Base-by-base conservation (phyloP, 345 rosid species). In the Rhodomyrtus tomentosa region DNA sequence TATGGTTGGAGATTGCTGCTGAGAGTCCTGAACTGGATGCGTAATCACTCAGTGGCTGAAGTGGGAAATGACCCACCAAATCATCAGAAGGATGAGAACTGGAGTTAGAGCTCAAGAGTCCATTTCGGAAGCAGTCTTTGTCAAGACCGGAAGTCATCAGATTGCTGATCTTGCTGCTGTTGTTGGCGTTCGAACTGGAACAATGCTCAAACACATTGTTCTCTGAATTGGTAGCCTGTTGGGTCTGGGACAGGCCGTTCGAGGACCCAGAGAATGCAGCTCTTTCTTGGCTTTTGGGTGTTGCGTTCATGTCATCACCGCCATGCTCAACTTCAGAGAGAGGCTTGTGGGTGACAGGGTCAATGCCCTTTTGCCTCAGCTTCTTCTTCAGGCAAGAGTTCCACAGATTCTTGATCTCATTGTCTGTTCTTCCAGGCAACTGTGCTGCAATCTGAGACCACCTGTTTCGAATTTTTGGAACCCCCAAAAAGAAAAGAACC, bases 381-480 rank as follows among this genome's bases (percentile, higher is more conserved):
- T 93, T 93, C 92, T 92, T 93, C 89, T 93, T 92, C 56, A 93
- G 92, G 62, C 94, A 91, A 55, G 96, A 93, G 85, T 93, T 93
- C 96, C 96, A 93, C 49, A 93, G 84, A 85, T 93, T 93, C 89
- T 93, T 93, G 68, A 93, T 93, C 87, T 93, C 95, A 74, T 93
- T 92, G 58, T 93, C 95, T 0, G 96, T 93, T 87, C 95, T 90
- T 81, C 96, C 96, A 2, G 94, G 96, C 72, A 93, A 87, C 81
- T 89, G 92, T 7, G 94, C 89, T 14, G 96, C 96, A 88, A 93
- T 93, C 89, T 93, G 95, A 45, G 95, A 93, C 96, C 96, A 93
- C 85, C 96, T 93, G 90, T 86, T 68, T 68, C 10, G 40, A 68
- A 68, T 8, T 68, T 62, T 68, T 32, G 42, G 76, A n/a, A n/a